A percentile compares a stretch with the other conserved stretches of the same genome.
Conservation (phyloP, 306 rosid species). For the Quercus engelmannii region DNA sequence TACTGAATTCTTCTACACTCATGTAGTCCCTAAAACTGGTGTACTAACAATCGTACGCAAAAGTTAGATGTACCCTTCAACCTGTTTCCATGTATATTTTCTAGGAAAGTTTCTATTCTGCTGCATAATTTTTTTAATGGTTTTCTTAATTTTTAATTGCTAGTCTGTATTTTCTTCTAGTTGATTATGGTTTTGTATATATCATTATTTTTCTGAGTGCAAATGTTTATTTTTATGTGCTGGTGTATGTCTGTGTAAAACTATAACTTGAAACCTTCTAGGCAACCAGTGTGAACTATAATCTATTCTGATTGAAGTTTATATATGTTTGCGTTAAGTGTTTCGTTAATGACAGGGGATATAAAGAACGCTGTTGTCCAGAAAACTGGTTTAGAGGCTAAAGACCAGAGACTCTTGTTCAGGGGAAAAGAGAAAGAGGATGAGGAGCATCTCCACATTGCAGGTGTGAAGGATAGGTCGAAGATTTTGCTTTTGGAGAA, state of each 20-base stretch:
- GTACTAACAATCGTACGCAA: not conserved
- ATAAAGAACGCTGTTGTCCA: conserved; percentile 52
- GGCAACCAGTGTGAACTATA: not conserved
- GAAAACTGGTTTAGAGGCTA: conserved; percentile 61
- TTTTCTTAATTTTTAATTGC: not conserved
- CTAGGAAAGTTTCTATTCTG: not conserved
- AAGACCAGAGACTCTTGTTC: conserved; percentile 68
- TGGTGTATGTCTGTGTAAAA: not conserved
- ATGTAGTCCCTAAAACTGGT: not conserved
- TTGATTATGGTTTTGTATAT: not conserved
- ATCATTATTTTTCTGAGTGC: not conserved
- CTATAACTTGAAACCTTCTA: not conserved
- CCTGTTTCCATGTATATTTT: not conserved
- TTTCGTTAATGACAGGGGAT: conserved; percentile 54
- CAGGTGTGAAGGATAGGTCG: conserved; percentile 77
- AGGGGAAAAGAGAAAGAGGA: conserved; percentile 69
- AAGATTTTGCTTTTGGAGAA: conserved; percentile 66
- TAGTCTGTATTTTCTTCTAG: not conserved
- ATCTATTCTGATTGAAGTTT: conserved; percentile 10
- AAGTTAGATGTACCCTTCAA: not conserved
- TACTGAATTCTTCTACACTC: not conserved
- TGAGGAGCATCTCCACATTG: conserved; percentile 58
- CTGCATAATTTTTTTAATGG: not conserved
- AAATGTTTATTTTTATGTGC: not conserved
- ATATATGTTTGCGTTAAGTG: conserved; percentile 16